Conservation (phyloP, 768 basidiomycete genomes). For the Hortiboletus campestris region DNA sequence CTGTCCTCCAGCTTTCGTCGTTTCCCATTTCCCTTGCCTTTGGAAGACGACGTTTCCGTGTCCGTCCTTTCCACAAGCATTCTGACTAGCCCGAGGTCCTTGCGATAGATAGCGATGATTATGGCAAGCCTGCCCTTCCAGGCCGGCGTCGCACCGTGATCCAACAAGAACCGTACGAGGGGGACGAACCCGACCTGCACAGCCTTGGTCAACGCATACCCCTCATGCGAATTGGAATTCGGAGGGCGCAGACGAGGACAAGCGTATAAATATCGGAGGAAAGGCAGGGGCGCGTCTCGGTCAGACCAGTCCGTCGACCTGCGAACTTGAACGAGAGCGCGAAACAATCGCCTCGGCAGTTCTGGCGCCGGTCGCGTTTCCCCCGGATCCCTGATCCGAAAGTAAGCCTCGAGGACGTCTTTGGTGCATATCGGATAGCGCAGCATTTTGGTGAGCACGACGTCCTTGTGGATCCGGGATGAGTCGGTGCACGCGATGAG, state of each 20-base stretch:
- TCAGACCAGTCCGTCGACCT: constrained; percentile 42
- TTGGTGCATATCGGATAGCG: constrained; percentile 38
- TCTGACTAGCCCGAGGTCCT: constrained; percentile 65
- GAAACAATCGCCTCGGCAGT: constrained; percentile 69
- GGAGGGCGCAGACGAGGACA: constrained; percentile 40
- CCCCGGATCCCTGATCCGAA: constrained; percentile 23
- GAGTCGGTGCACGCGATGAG: constrained; percentile 41
- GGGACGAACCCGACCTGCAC: constrained; percentile 63
- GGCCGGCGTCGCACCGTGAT: constrained; percentile 67
- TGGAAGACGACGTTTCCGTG: constrained; percentile 20
- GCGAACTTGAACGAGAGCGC: constrained; percentile 42
- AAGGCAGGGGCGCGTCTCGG: constrained; percentile 57
- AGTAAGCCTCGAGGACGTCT: constrained; percentile 45
- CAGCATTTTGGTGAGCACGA: constrained; percentile 47
- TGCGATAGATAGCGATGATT: constrained; percentile 69
- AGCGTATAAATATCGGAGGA: constrained; percentile 57
- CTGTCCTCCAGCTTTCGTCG: constrained; percentile 59
- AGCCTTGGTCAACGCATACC: constrained; percentile 81
- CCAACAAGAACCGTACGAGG: constrained; percentile 69
- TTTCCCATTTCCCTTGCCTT: constrained; percentile 35
- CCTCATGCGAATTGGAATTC: constrained; percentile 65
- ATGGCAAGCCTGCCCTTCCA: constrained; percentile 65
- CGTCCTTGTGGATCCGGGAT: constrained; percentile 11
- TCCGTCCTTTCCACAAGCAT: constrained; percentile 68
- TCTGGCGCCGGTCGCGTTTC: constrained; percentile 33